Evolutionary conservation across 768 basidiomycete species (phyloP), one percentile per base, ranked within the genome.

Genomic region (Lactarius vividus): DNA sequence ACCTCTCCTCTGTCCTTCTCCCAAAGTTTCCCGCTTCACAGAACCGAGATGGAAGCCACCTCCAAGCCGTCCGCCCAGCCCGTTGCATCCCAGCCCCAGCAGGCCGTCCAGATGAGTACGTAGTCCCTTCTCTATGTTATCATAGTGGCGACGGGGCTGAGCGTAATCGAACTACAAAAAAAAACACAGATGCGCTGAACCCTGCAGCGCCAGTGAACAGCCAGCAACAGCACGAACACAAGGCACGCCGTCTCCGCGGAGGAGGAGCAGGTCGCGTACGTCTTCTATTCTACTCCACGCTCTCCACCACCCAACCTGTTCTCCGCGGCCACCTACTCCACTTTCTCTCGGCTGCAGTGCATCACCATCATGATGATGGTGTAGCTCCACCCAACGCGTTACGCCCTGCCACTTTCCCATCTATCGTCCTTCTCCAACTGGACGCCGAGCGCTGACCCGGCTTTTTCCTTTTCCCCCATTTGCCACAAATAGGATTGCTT

Each of bases 91-190:
- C 88, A 89, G 77, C 88, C 88, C 28, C 81, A 82, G 72, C 85
- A 81, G 72, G 79, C 82, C 44, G 77, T 83, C 37, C 78, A 84
- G 74, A 88, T 89, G 88, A 83, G 88, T 87, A 68, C 54, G 86
- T 82, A 2, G 11, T 8, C 6, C 16, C 31, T n/a, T 15, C 58
- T 29, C 39, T 39, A n/a, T 44, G 40, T 31, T 9, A 37, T 26
- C 44, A 44, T 46, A 33, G 29, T 31, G 52, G 23, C 23, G 11
- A n/a, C 46, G 0, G 3, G n/a, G 11, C 46, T 49, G 18, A 42
- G 40, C 40, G 7, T 6, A 23, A 39, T 54, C 49, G 29, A 9
- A n/a, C 23, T 44, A 3, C 26, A 10, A 42, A 5, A n/a, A 54
- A 28, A 15, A 3, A 39, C 15, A 39, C 15, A 87, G 85, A 77